Conservation (phyloP, 78 protist genomes). For the Cavenderia fasciculata region DNA sequence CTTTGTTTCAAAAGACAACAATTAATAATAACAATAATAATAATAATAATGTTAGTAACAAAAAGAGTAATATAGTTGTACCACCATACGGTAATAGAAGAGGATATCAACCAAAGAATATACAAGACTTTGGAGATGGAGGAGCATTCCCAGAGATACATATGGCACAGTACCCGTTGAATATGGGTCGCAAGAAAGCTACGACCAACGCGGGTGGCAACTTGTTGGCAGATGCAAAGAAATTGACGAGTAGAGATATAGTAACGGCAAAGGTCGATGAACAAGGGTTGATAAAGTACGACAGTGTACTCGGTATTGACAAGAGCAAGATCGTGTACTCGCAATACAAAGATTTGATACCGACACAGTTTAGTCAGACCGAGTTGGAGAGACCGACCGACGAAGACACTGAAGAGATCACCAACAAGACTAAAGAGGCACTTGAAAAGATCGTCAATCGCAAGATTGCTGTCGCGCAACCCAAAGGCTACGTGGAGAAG, state of each 20-base stretch:
- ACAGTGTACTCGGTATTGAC: slow-evolving; percentile 45
- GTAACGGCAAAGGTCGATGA: slow-evolving; percentile 49
- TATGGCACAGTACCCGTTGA: slow-evolving; percentile 90
- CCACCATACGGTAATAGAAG: slow-evolving; percentile 82
- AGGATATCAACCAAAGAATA: slow-evolving; percentile 77
- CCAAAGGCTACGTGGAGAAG: slow-evolving; percentile 20
- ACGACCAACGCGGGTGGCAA: not conserved
- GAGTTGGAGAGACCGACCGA: slow-evolving; percentile 84
- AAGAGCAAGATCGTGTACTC: slow-evolving; percentile 20
- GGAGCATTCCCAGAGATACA: slow-evolving; percentile 97
- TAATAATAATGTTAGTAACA: not conserved
- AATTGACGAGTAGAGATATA: not conserved
- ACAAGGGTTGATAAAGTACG: slow-evolving; percentile 57
- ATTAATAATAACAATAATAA: not conserved
- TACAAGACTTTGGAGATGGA: slow-evolving; percentile 94
- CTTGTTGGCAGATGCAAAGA: not conserved
- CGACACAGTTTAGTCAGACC: slow-evolving; percentile 71
- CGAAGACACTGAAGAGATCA: slow-evolving; percentile 60
- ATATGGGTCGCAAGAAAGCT: slow-evolving; percentile 87
- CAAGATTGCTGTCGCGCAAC: slow-evolving; percentile 56
- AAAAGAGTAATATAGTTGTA: not conserved
- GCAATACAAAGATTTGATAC: slow-evolving; percentile 61
- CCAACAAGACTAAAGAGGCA: slow-evolving; percentile 75
- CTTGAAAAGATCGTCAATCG: slow-evolving; percentile 73
- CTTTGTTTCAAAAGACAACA: not conserved